These are phyloP conservation scores for Macrophomina phaseolina DNA, from an alignment of 2,329 filamentous ascomycete species.

Conservation along the genomic window DNA sequence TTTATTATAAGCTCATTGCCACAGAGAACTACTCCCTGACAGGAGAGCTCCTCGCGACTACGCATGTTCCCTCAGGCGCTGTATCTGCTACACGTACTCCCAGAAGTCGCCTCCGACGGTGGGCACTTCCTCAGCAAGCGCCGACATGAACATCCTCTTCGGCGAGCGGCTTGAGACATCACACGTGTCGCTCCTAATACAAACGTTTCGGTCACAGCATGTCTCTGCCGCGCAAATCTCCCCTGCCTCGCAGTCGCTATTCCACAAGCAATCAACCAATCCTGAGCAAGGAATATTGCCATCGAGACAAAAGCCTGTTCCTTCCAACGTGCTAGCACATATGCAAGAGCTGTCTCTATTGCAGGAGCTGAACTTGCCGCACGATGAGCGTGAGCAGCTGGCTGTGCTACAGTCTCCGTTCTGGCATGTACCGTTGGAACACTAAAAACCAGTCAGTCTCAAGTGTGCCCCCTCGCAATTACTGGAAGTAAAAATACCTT, in stretches of 20 bases:
- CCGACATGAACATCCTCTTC: conserved; percentile 5
- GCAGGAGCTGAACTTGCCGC: conserved; percentile 37
- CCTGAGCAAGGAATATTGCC: conserved; percentile 28
- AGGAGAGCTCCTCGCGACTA: background rate
- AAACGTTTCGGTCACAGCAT: conserved; percentile 33
- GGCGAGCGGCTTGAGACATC: background rate
- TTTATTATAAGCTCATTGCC: background rate
- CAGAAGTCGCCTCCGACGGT: conserved; percentile 6
- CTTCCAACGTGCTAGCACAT: conserved; percentile 36
- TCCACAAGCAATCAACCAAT: conserved; percentile 29
- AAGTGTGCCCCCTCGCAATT: conserved; percentile 11
- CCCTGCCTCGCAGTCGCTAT: conserved; percentile 30
- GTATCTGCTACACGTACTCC: background rate
- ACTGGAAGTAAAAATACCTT: conserved; percentile 33
- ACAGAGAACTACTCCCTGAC: background rate
- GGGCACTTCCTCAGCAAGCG: background rate
- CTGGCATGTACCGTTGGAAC: conserved; percentile 35
- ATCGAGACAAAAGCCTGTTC: conserved; percentile 40
- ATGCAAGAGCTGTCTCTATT: conserved; percentile 34
- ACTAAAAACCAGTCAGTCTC: conserved; percentile 28
- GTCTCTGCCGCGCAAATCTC: conserved; percentile 33
- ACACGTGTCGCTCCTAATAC: conserved; percentile 32
- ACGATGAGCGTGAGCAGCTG: conserved; percentile 38
- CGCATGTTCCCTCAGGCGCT: background rate
- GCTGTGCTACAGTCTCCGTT: conserved; percentile 42